phyloP scores from a whole-genome alignment of 2,329 filamentous ascomycete species.

The Fusarium bulbicola region DNA sequence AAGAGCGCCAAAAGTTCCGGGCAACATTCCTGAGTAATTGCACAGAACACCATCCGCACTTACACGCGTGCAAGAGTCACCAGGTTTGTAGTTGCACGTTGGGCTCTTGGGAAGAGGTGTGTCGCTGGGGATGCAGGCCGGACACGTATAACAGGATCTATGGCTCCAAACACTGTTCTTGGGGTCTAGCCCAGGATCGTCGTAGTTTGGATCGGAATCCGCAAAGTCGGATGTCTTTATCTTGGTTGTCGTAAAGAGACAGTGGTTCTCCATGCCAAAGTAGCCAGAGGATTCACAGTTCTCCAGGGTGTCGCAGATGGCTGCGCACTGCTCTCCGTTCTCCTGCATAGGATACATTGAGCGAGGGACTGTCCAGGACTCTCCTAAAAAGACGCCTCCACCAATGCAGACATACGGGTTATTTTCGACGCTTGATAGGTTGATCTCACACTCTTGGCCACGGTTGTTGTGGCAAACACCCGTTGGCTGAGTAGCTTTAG shows the following conservation, averaged over 20 bases:
- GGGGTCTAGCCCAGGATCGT: neutral
- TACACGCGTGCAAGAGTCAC: neutral
- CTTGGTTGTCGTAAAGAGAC: constrained; percentile 1
- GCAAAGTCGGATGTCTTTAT: neutral
- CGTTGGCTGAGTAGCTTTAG: neutral
- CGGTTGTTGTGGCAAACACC: neutral
- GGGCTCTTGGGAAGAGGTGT: neutral
- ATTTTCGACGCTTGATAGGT: neutral
- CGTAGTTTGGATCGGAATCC: neutral
- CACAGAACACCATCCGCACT: neutral
- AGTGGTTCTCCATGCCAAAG: constrained; percentile 5
- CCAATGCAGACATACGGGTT: neutral
- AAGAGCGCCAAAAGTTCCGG: neutral
- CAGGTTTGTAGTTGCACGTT: neutral
- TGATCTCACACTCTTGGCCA: constrained; percentile 10
- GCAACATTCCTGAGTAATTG: neutral
- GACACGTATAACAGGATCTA: constrained; percentile 10
- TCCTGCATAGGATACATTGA: constrained; percentile 6
- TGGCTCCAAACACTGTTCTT: constrained; percentile 7
- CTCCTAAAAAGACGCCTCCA: neutral
- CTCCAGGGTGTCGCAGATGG: constrained; percentile 5
- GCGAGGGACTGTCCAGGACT: constrained; percentile 1
- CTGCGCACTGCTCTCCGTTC: constrained; percentile 2
- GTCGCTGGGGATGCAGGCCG: neutral
- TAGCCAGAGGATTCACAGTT: constrained; percentile 6